Base-by-base conservation (phyloP, 805 yeast genomes). In the Wickerhamomyces pijperi region DNA sequence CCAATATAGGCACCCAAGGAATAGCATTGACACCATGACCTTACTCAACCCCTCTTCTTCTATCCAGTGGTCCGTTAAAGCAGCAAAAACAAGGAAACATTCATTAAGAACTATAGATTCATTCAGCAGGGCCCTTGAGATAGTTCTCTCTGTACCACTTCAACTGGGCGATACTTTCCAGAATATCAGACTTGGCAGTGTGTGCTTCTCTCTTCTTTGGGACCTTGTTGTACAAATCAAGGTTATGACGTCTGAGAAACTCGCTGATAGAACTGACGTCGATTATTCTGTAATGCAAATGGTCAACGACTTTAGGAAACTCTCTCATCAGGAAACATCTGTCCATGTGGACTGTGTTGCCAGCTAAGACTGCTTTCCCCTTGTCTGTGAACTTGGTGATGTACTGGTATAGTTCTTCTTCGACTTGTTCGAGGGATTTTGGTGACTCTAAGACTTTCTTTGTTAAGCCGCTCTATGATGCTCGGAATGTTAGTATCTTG, bases 311-410 rank as follows among this genome's bases (percentile, higher is more conserved):
- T 36, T 68, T 58, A 1, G 97, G 97, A 64, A 92, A 78, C 52
- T 90, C 95, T 39, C 74, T 68, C 55, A 76, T 63, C 81, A 92
- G 71, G 59, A 90, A 92, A 37, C 82, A 68, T 42, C 86, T 72
- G 57, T 92, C 99, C 78, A 85, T 79, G 58, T 92, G 97, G 16
- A 92, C 78, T 0, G 95, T 73, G 49, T 90, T 92, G 2, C 99
- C 99, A 0, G 94, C 95, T 39, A 92, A 59, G 0, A 92, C 61
- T 2, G 87, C 97, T 2, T 75, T 64, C 11, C 64, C 62, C 14
- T 63, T 63, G 3, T 74, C 72, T 9, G 83, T 67, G 48, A 67
- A 73, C 46, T 63, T 64, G 47, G 67, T 55, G 38, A 92, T 61
- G 51, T 85, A 90, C 5, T 51, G 65, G 37, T 78, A 55, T 38